Percentiles rank a stretch among this genome's conserved stretches.
Evolutionary conservation across 2,329 filamentous ascomycete genomes (phyloP).

Genomic region (Ophiosphaerella herpotricha): DNA sequence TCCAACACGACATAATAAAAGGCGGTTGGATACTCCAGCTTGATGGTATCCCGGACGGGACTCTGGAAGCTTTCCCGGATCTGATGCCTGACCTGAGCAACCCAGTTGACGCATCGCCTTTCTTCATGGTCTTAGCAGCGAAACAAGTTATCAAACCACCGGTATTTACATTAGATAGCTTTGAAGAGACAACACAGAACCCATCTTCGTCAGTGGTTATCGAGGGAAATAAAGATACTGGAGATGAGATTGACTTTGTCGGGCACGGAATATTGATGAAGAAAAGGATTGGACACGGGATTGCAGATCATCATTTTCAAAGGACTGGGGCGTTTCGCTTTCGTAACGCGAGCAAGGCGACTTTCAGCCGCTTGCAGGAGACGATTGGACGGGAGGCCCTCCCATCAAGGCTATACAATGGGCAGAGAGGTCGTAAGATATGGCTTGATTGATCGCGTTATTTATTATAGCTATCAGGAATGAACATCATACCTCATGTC

Average conservation of each 20-base stretch:
- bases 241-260: conserved; percentile 6
- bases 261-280: conserved; percentile 23
- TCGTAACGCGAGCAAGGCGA: conserved; percentile 4
- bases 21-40: conserved; percentile 11
- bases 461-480: not conserved
- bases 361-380: conserved; percentile 6
- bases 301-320: conserved; percentile 9
- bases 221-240: not conserved
- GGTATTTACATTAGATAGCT: not conserved
- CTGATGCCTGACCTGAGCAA: conserved; percentile 8
- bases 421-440: conserved; percentile 11
- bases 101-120: conserved; percentile 3
- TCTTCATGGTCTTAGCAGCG: conserved; percentile 21
- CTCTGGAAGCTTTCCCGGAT: conserved; percentile 23
- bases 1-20: conserved; percentile 3
- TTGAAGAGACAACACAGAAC: not conserved
- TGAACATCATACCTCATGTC: not conserved
- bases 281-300: not conserved
- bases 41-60: not conserved
- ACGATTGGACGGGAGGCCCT: conserved; percentile 5
- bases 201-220: not conserved
- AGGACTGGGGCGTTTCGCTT: conserved; percentile 23
- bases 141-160: conserved; percentile 11
- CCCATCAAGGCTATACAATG: conserved; percentile 1
- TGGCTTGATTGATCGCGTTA: conserved; percentile 14